Evolutionary conservation across 1,284 basidiomycete species (phyloP), one percentile per base, ranked within the genome.

Genomic region (Pterulicium gracile): DNA sequence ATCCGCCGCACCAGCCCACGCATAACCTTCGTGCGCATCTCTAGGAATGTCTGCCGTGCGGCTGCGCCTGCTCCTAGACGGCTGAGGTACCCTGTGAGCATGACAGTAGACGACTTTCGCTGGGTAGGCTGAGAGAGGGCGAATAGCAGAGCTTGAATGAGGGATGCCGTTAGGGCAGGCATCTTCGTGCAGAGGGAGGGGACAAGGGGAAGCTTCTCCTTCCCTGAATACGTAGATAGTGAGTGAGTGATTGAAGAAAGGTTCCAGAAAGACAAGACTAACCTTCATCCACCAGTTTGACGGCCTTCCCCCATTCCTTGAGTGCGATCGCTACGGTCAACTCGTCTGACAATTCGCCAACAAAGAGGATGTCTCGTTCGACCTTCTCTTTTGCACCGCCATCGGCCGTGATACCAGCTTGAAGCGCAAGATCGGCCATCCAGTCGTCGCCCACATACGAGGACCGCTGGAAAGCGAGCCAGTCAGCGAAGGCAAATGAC

Each of bases 261-360:
- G 24, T 5, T 20, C 13, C 35, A 22, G 46, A 47, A 23, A 47
- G 35, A 15, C 22, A 21, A 4, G 3, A 55, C n/a, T n/a, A n/a
- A 81, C 91, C 90, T 63, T 88, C 79, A 57, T 95, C 89, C 5
- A 97, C 81, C 2, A 96, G 69, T 10, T 68, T 67, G 10, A 89
- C 86, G 0, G 93, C 92, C 55, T 85, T 79, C 23, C 88, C 81
- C 88, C 92, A 98, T 54, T 91, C 81, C 43, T 89, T 75, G 43
- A 93, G 69, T 1, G 94, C 89, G 51, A 98, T 94, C 2, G 89
- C 79, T 13, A 98, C 93, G 0, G 89, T 88, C 5, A 98, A 66
- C 42, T 95, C 83, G 60, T 98, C 96, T 2, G 85, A 80, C 66
- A 91, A 93, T 51, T 96, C 91, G 47, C 85, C 82, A 17, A 91